phyloP scores from a whole-genome alignment of 495 filamentous ascomycete species.

The Articulospora tetracladia region DNA sequence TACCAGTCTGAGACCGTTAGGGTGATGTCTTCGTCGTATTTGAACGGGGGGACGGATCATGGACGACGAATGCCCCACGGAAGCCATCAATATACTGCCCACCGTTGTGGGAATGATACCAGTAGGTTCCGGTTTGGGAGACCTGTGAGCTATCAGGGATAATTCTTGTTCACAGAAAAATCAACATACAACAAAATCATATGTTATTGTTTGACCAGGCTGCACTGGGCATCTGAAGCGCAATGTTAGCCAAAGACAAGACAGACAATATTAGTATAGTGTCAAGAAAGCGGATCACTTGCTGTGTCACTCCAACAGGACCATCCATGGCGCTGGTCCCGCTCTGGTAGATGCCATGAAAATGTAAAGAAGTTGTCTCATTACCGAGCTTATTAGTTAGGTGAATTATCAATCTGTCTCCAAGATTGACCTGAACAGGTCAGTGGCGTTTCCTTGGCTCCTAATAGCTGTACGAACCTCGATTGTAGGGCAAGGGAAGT shows the following conservation, averaged over 20 bases:
- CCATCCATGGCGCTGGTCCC: slow-evolving; percentile 49
- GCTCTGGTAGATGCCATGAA: slow-evolving; percentile 75
- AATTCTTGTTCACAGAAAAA: background rate
- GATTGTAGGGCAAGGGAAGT: slow-evolving; percentile 70
- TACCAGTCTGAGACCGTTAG: slow-evolving; percentile 65
- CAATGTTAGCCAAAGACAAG: slow-evolving; percentile 46
- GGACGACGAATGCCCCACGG: slow-evolving; percentile 64
- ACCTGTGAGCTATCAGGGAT: background rate
- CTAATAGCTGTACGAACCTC: slow-evolving; percentile 37
- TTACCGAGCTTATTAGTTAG: slow-evolving; percentile 69
- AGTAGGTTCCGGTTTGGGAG: slow-evolving; percentile 17
- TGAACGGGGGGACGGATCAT: slow-evolving; percentile 62
- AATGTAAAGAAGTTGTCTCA: slow-evolving; percentile 69
- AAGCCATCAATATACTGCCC: slow-evolving; percentile 33
- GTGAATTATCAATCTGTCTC: slow-evolving; percentile 66
- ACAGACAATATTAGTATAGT: no score
- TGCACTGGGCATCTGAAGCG: slow-evolving; percentile 48
- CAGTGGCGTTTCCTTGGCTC: background rate
- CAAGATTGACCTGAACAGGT: slow-evolving; percentile 40
- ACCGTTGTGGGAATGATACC: slow-evolving; percentile 19
- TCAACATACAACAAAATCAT: slow-evolving; percentile 33
- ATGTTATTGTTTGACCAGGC: slow-evolving; percentile 29
- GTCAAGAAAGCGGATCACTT: slow-evolving; percentile 66
- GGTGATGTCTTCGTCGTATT: slow-evolving; percentile 64
- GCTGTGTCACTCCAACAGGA: slow-evolving; percentile 34